Base-by-base conservation (phyloP, 2,329 filamentous ascomycete genomes). In the Aspergillus ibericus region DNA sequence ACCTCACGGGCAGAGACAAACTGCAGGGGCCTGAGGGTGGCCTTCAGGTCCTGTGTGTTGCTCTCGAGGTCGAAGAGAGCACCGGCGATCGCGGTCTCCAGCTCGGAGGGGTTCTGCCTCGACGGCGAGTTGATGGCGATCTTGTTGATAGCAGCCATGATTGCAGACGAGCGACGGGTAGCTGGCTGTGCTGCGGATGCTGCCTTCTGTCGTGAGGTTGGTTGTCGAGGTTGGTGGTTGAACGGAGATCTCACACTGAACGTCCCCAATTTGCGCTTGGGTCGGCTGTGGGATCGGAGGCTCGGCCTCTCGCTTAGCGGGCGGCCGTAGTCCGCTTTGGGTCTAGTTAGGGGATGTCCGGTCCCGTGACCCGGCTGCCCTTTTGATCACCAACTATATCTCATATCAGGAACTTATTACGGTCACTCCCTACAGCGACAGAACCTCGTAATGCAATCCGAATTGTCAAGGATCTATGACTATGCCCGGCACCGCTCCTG, bases 1-100 rank as follows among this genome's bases (percentile, higher is more conserved):
- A 99, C 95, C 93, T 99, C 95, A 82, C 93, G 92, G 80, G 95
- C 95, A 83, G 91, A 96, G 81, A 96, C 91, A 83, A 99, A 93
- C 88, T 99, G 95, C 83, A 99, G 89, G 81, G 95, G 95, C 78
- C 95, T 90, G 79, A 99, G 90, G 73, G 92, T 90, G 77, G 87
- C 87, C 90, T 93, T 96, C 83, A 99, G 91, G 83, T 99, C 95
- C 80, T 92, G 85, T 78, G 95, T 96, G 89, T 97, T 97, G 85
- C 88, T 93, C 92, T 99, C 95, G 83, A 99, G 91, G 78, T 99
- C 95, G 86, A 90, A 96, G 70, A 99, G 91, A 83, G 95, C 95
- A 83, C 89, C 90, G 80, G 95, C 95, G 80, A 99, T 96, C 86
- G 84, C 91, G 82, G 86, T 88, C 91, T 99, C 95, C 74, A 98